Base-by-base conservation (phyloP, 495 filamentous ascomycete genomes). In the Beverwykella pulmonaria region DNA sequence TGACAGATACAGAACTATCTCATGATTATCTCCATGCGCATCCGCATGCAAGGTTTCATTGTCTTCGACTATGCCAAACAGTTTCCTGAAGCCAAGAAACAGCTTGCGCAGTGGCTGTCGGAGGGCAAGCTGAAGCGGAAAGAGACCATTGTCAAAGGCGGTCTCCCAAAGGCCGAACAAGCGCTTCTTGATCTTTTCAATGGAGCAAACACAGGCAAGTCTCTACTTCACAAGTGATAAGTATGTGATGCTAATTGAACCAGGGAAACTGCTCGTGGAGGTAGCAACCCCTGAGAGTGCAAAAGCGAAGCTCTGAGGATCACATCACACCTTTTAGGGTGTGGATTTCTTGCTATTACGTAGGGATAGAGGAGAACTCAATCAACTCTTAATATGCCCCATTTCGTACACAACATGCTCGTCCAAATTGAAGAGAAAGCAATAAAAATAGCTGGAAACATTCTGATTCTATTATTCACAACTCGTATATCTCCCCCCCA, bases 71-170 rank as follows among this genome's bases (percentile, higher is more conserved):
- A 79, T 60, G 74, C 71, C 2, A 73, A 79, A 57, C 71, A 82
- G 68, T 84, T 78, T 67, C 61, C 76, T 1, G 61, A 71, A 30
- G 83, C 83, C 6, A 67, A 77, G 67, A 73, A 79, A 67, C 76
- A 84, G 53, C 73, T 86, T 59, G 76, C 73, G 9, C 70, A 78
- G 32, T 84, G 81, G 83, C 59, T 86, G 58, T 61, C 75, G 8
- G 77, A 84, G 71, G 83, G 83, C n/a, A 84, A 82, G 67, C 72
- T 86, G 61, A 79, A 82, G 76, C 77, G 82, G 39, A 84, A 83
- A 71, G 82, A 85, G 59, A 80, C 82, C 39, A 81, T 86, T 53
- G 73, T 85, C 17, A 74, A 75, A 20, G 83, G 82, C 10, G 82
- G 82, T 4, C 64, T 86, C n/a, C 76, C 76, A 63, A 73, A 79